A percentile compares a stretch with the other conserved stretches of the same genome.
phyloP scores from a whole-genome alignment of 257 asterid genomes.

The Cordia subcordata region DNA sequence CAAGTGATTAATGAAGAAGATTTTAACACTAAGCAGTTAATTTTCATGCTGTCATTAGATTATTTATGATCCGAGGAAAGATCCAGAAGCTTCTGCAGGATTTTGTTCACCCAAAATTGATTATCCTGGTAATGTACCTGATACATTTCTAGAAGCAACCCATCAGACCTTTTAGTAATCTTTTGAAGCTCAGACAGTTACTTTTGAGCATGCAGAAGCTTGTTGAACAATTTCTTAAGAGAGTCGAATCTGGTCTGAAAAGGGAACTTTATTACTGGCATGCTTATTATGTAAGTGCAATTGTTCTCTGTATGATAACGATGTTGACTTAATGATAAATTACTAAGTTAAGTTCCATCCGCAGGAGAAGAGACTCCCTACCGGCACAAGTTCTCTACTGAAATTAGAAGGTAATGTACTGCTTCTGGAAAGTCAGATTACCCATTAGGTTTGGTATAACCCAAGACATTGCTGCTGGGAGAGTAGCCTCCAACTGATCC shows the following conservation, averaged over 20 bases:
- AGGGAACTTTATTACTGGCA: conserved; percentile 83
- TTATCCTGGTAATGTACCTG: conserved; percentile 58
- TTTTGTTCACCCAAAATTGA: conserved; percentile 66
- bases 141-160: not conserved
- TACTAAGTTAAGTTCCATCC: conserved; percentile 14
- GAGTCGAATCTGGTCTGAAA: conserved; percentile 41
- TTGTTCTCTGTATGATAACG: conserved; percentile 3
- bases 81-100: conserved; percentile 58
- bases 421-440: not conserved
- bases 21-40: conserved; percentile 4
- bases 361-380: conserved; percentile 85
- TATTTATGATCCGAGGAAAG: conserved; percentile 56
- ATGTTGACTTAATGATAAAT: not conserved
- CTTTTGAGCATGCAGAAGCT: conserved; percentile 47
- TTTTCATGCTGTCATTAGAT: conserved; percentile 29
- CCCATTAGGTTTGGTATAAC: not conserved
- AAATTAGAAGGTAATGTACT: conserved; percentile 52
- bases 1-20: no score
- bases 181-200: not conserved
- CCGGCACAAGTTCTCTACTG: conserved; percentile 57
- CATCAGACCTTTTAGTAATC: not conserved
- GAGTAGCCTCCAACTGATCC: no score
- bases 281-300: conserved; percentile 71
- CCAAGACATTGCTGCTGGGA: no score
- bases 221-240: conserved; percentile 55